Conservation (phyloP, 2,329 filamentous ascomycete genomes). For the Pestalotiopsis sp. region DNA sequence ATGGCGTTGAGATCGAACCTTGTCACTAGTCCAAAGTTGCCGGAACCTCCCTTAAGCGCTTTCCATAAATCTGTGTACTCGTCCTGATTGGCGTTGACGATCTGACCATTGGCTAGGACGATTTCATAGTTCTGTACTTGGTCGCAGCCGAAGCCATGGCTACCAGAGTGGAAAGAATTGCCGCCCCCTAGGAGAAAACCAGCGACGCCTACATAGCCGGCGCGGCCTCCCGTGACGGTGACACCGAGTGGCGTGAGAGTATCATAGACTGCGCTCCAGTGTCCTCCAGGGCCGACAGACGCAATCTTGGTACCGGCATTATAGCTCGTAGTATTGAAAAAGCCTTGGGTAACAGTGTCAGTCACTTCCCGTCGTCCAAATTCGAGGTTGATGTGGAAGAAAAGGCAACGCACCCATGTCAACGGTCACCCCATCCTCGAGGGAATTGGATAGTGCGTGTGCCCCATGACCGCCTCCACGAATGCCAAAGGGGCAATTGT, state of each 20-base stretch:
- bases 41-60: slow-evolving; percentile 47
- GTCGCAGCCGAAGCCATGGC: slow-evolving; percentile 46
- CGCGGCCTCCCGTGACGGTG: slow-evolving; percentile 26
- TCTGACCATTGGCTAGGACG: slow-evolving; percentile 39
- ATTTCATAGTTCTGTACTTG: slow-evolving; percentile 44
- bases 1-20: slow-evolving; percentile 28
- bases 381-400: background rate
- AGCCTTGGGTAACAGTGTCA: background rate
- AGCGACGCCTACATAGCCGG: slow-evolving; percentile 24
- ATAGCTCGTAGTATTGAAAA: slow-evolving; percentile 31
- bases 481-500: slow-evolving; percentile 17
- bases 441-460: slow-evolving; percentile 6
- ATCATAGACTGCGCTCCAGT: slow-evolving; percentile 26
- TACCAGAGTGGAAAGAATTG: slow-evolving; percentile 22
- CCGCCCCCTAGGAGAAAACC: slow-evolving; percentile 30
- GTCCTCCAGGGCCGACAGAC: slow-evolving; percentile 29
- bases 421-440: slow-evolving; percentile 17
- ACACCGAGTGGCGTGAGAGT: slow-evolving; percentile 20
- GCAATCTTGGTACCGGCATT: slow-evolving; percentile 29
- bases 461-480: slow-evolving; percentile 15
- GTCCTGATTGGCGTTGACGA: slow-evolving; percentile 40
- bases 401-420: slow-evolving; percentile 13
- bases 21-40: slow-evolving; percentile 45
- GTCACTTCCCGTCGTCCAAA: background rate
- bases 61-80: slow-evolving; percentile 43